These are phyloP conservation scores for Jackrogersella minutella DNA, from an alignment of 495 filamentous ascomycete genomes.

Conservation along the genomic window DNA sequence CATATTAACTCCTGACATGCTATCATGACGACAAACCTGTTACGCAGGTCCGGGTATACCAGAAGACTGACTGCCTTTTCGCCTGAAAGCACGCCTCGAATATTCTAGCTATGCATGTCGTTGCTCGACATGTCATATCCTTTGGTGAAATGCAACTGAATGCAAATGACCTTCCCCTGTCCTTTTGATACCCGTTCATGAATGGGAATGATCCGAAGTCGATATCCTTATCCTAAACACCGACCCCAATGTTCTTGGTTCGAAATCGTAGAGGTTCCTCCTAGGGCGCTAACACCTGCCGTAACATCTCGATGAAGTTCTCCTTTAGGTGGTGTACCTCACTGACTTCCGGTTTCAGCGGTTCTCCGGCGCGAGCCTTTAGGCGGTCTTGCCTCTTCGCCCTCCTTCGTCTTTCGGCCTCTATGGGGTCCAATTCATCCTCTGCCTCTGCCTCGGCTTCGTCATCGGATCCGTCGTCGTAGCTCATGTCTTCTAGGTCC, in stretches of 20 bases:
- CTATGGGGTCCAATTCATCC: conserved; percentile 84
- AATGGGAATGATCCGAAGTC: conserved; percentile 16
- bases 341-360: conserved; percentile 77
- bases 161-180: conserved; percentile 1
- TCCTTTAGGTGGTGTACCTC: conserved; percentile 82
- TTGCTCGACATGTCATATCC: neutral
- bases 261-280: neutral
- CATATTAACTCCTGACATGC: neutral
- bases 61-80: neutral
- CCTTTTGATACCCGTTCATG: neutral
- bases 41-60: neutral
- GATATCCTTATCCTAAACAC: conserved; percentile 4
- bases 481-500: conserved; percentile 83
- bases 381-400: conserved; percentile 78
- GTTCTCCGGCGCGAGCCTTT: conserved; percentile 86
- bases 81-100: neutral
- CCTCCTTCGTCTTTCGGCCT: conserved; percentile 79
- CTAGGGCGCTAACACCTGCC: conserved; percentile 83
- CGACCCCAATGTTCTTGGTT: neutral
- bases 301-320: conserved; percentile 83
- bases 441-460: conserved; percentile 76
- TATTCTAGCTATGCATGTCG: conserved; percentile 4
- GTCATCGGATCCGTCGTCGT: conserved; percentile 75
- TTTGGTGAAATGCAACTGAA: conserved; percentile 7
- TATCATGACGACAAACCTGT: neutral